Evolutionary conservation across 495 filamentous ascomycete genomes (phyloP).

Genomic region (Hypoxylon cercidicola): DNA sequence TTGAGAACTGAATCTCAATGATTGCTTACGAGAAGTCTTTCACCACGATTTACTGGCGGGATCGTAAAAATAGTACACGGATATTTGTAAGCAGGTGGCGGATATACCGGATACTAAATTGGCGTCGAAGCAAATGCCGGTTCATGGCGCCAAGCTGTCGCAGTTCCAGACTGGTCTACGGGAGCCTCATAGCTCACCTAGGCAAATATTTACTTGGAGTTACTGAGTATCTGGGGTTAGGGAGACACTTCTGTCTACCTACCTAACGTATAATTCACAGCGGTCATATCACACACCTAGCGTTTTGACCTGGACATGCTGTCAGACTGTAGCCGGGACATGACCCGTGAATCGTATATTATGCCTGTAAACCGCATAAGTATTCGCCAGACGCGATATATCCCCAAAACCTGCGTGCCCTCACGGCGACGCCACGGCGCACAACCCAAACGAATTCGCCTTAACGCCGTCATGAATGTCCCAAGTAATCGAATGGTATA

Average conservation of each 20-base stretch:
- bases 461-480: constrained; percentile 40
- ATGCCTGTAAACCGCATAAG: constrained; percentile 18
- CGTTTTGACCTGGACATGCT: constrained; percentile 3
- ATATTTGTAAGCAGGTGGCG: constrained; percentile 31
- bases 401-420: constrained; percentile 16
- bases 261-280: not conserved
- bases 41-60: not conserved
- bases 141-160: constrained; percentile 17
- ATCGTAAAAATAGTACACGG: not conserved
- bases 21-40: too few relatives aligned
- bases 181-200: constrained; percentile 19
- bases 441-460: constrained; percentile 23
- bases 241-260: not conserved
- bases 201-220: not conserved
- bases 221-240: not conserved
- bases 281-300: constrained; percentile 13
- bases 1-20: too few relatives aligned
- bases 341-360: constrained; percentile 34
- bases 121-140: constrained; percentile 18
- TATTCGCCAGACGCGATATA: constrained; percentile 32
- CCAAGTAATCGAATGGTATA: constrained; percentile 8
- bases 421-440: constrained; percentile 10
- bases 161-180: constrained; percentile 1
- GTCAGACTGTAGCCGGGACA: constrained; percentile 10
- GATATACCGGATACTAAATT: constrained; percentile 24